Evolutionary conservation across 2,329 filamentous ascomycete species (phyloP).

Genomic region (Penicillium occitanis): DNA sequence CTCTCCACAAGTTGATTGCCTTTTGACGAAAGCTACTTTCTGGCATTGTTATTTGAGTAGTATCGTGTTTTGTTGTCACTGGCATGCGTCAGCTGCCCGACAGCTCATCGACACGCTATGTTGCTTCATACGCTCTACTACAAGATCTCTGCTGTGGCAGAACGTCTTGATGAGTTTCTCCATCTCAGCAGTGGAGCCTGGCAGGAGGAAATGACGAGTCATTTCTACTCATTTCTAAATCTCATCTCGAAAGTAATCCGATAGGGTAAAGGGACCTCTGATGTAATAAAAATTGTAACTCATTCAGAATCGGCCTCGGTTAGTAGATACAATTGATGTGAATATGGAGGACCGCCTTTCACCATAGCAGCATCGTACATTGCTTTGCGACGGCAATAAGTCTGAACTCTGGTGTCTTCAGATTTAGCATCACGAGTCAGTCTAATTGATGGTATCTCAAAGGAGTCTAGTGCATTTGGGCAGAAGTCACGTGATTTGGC

Average conservation of each 20-base stretch:
- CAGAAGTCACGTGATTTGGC: neutral
- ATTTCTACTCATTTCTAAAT: neutral
- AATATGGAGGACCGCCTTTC: no score
- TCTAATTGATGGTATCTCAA: neutral
- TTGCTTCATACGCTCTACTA: neutral
- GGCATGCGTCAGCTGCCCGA: constrained; percentile 1
- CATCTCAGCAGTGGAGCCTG: no score
- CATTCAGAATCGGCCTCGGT: neutral
- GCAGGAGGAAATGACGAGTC: no score
- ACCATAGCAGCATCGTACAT: neutral
- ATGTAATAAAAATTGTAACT: neutral
- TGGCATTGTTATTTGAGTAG: neutral
- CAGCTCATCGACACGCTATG: constrained; percentile 1
- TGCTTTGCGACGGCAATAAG: no score
- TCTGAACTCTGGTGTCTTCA: neutral
- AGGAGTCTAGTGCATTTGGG: neutral
- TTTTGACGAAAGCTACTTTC: neutral
- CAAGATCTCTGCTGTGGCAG: neutral
- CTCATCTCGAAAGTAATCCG: neutral
- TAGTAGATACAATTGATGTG: no score
- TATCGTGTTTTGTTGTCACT: neutral
- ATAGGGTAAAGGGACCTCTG: no score
- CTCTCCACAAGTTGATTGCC: neutral
- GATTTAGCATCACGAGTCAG: neutral
- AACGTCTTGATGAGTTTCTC: neutral